Base-by-base conservation (phyloP, 306 rosid species). In the Fragaria vesca region DNA sequence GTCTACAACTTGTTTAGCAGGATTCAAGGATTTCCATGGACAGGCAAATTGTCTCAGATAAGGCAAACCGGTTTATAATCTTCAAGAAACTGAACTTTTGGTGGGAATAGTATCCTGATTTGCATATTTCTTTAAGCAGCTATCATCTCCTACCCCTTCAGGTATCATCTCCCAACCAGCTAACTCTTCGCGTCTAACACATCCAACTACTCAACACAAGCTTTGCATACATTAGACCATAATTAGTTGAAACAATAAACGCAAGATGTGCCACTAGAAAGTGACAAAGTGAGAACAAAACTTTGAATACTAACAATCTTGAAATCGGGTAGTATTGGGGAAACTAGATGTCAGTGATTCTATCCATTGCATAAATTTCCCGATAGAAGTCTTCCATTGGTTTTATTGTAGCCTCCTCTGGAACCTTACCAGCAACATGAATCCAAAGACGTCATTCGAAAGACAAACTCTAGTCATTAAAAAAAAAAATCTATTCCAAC, bases 301-400 rank as follows among this genome's bases (percentile, higher is more conserved):
- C 21, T 71, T 48, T 18, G 54, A 54, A 66, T 86, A 91, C 98
- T 60, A 91, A 43, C 58, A 92, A 97, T 82, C 97, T 88, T 78
- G 97, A 95, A 83, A 93, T 89, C 0, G 98, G 97, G 80, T 95
- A 95, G 73, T 89, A 87, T 54, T 91, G 88, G 21, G 97, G 98
- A 85, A 95, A 95, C 47, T 83, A 78, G 40, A 95, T 77, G 79
- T 95, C 89, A 48, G 87, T 81, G 57, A 91, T 72, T 73, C 97
- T 97, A 85, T 95, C 71, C 69, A 89, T 92, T 24, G 26, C 26
- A 24, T 24, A 91, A 76, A 93, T 82, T 79, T 95, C 97, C 75
- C 89, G 26, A 24, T 24, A 24, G 26, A 24, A 24, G 26, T 24
- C 26, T 24, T 24, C 26, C 26, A 24, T 24, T 24, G 26, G 26